These are phyloP conservation scores for Nyctanthes arbortristis DNA, from an alignment of 257 asterid genomes.

Conservation along the genomic window DNA sequence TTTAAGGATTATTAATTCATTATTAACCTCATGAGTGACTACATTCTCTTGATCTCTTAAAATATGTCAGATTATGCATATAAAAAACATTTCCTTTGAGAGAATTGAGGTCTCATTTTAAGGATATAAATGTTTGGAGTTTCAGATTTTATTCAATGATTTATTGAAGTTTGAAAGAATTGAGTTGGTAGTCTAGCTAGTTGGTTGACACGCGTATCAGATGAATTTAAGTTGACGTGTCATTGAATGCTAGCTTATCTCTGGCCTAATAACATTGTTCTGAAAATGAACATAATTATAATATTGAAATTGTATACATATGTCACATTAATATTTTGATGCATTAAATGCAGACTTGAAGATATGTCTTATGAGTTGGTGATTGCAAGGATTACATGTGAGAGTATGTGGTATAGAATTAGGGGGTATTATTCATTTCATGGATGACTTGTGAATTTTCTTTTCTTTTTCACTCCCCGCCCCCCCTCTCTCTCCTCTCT, in stretches of 20 bases:
- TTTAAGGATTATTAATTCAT: slow-evolving; percentile 3
- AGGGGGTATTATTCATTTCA: slow-evolving; percentile 18
- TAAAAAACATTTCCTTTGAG: no score
- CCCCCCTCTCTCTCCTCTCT: no score
- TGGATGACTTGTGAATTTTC: slow-evolving; percentile 35
- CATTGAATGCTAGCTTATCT: no score
- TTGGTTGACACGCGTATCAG: no score
- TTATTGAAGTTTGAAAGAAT: no score
- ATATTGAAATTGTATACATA: not conserved
- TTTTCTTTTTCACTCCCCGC: no score
- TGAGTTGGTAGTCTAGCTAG: not conserved
- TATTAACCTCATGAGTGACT: not conserved
- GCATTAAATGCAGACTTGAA: not conserved
- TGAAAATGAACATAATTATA: no score
- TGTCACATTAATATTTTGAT: not conserved
- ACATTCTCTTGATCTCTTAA: not conserved
- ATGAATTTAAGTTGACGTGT: no score
- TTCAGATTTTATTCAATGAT: no score
- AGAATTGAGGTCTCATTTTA: no score
- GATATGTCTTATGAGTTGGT: not conserved
- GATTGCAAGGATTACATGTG: not conserved
- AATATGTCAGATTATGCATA: not conserved
- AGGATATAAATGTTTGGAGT: no score
- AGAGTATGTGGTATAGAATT: not conserved
- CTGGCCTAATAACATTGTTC: no score